Percentiles rank a stretch among this genome's conserved stretches.
Evolutionary conservation across 2,329 filamentous ascomycete species (phyloP).

Genomic region (Aspergillus bombycis): DNA sequence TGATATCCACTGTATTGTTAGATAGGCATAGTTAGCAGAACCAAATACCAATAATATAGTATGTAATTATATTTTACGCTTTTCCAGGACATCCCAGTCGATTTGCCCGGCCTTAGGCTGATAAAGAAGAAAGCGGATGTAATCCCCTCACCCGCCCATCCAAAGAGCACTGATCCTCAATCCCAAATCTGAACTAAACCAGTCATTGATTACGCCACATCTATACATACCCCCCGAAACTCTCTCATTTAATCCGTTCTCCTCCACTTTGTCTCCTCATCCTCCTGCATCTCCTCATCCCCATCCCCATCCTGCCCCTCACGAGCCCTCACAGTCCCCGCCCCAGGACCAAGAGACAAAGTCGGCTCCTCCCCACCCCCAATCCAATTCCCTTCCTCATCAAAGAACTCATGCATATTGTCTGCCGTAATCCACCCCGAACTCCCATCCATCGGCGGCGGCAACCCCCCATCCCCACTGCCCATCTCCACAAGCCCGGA

Average conservation of each 20-base stretch:
- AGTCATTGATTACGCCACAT: not conserved
- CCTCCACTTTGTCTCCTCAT: slow-evolving; percentile 57
- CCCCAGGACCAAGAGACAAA: slow-evolving; percentile 56
- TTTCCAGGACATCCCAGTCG: not conserved
- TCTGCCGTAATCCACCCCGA: slow-evolving; percentile 75
- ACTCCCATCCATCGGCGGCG: slow-evolving; percentile 52
- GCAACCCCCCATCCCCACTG: slow-evolving; percentile 42
- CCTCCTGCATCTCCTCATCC: slow-evolving; percentile 39
- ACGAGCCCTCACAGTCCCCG: slow-evolving; percentile 65
- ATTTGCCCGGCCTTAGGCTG: too few relatives aligned
- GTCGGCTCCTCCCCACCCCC: slow-evolving; percentile 49
- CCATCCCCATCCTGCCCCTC: slow-evolving; percentile 57
- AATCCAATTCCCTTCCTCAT: slow-evolving; percentile 79
- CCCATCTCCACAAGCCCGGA: slow-evolving; percentile 42
- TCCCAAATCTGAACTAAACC: not conserved
- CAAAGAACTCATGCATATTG: slow-evolving; percentile 83
- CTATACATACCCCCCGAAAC: not conserved
- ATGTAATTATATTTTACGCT: not conserved
- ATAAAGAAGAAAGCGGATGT: too few relatives aligned
- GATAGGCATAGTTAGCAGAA: slow-evolving; percentile 24
- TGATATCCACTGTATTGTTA: slow-evolving; percentile 21
- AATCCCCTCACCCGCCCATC: not conserved
- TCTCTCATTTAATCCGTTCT: slow-evolving; percentile 46
- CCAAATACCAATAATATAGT: not conserved
- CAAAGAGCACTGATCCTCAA: not conserved